These are phyloP conservation scores for Nigrospora osmanthi DNA, from an alignment of 2,329 filamentous ascomycete species.

Conservation along the genomic window DNA sequence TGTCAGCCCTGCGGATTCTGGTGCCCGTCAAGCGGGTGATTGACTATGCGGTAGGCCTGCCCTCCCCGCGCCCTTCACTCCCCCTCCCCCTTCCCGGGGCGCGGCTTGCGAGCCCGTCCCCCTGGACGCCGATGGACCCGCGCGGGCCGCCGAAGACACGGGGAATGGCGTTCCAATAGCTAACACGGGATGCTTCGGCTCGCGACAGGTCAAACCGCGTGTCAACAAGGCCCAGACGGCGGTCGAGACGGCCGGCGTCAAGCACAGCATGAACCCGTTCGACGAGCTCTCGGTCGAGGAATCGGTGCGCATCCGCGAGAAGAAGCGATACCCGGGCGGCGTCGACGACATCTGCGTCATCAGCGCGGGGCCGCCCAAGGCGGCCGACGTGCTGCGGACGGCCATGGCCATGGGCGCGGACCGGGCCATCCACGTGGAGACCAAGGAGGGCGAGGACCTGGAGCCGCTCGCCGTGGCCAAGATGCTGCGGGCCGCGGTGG, in stretches of 20 bases:
- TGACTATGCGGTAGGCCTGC: constrained; percentile 66
- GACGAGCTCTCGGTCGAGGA: constrained; percentile 98
- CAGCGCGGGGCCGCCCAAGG: constrained; percentile 80
- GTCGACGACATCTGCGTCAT: constrained; percentile 91
- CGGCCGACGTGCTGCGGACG: constrained; percentile 81
- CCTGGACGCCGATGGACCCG: too few species aligned
- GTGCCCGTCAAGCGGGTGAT: constrained; percentile 80
- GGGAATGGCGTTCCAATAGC: not conserved
- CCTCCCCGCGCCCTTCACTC: not conserved
- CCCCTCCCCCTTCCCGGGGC: not conserved
- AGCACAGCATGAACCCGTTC: constrained; percentile 98
- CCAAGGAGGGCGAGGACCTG: constrained; percentile 65
- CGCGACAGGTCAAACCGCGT: constrained; percentile 57
- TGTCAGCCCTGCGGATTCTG: constrained; percentile 65
- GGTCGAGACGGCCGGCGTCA: constrained; percentile 86
- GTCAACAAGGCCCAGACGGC: constrained; percentile 71
- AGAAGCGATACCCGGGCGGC: constrained; percentile 61
- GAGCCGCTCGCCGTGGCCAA: constrained; percentile 93
- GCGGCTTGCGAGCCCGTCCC: too few species aligned
- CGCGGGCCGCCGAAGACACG: too few species aligned
- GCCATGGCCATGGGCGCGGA: constrained; percentile 99
- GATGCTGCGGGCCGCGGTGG: constrained; percentile 70
- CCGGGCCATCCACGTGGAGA: constrained; percentile 80
- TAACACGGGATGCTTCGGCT: not conserved
- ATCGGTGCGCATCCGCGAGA: constrained; percentile 87